Evolutionary conservation across 148 eudicot species (phyloP), one percentile per base, ranked within the genome.

Genomic region (Fagopyrum esculentum): DNA sequence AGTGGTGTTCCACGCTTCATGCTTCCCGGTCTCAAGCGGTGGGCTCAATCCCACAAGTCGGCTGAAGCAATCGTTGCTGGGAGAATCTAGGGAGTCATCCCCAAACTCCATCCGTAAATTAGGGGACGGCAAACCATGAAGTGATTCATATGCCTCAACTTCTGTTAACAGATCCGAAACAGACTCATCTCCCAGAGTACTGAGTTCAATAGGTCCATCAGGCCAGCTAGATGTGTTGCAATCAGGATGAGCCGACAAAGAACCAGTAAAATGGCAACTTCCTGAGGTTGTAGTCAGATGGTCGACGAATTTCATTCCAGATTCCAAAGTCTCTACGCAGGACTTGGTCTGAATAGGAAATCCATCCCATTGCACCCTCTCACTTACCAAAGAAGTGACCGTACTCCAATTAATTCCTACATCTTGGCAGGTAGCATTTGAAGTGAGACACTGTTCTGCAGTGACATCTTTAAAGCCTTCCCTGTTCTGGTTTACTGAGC

Each of bases 131-230:
- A 88, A 61, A 69, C 84, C 89, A 73, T 90, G 79, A 60, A 87
- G 86, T 56, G 96, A 89, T 83, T 95, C 99, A 89, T 92, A 86
- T 15, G 98, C 98, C 82, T 95, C 98, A 13, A 92, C 98, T 84
- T 95, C 97, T 19, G 98, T 93, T 72, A 95, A 75, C 46, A 95
- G 76, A 86, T 95, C 98, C 7, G 98, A 95, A 63, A 95, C 97
- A 5, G 93, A 95, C 70, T 95, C 96, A 79, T 92, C 98, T 43
- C 89, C 98, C 78, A 95, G 78, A 47, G 91, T 84, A 78, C 86
- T 85, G 63, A 95, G 90, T 76, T 92, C 98, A 26, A 95, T 89
- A 9, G 93, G 92, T 87, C 90, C 48, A 74, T 61, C 59, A 45
- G 85, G 88, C 98, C 97, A 93, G 46, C 82, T 78, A 70, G 86